Evolutionary conservation across 208 protist species (phyloP).

Genomic region (Angomonas deanei): DNA sequence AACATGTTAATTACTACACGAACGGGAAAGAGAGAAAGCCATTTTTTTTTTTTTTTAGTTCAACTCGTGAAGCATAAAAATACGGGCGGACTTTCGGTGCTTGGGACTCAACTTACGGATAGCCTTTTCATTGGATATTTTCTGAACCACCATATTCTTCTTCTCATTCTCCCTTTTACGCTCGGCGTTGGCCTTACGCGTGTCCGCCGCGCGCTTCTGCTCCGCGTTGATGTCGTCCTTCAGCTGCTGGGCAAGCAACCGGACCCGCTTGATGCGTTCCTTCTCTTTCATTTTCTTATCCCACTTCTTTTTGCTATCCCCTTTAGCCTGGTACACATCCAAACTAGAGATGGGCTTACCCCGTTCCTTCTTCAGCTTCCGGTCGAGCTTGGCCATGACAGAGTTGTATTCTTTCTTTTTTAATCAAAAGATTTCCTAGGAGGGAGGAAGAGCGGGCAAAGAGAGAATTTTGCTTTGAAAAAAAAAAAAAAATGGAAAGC

Average conservation of each 20-base stretch:
- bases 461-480: not conserved
- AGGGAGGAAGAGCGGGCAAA: too few species aligned
- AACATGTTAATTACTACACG: not conserved
- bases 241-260: conserved; percentile 57
- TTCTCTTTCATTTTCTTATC: conserved; percentile 79
- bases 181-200: conserved; percentile 77
- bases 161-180: conserved; percentile 82
- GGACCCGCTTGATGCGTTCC: conserved; percentile 49
- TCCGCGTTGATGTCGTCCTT: conserved; percentile 83
- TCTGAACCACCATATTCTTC: conserved; percentile 91
- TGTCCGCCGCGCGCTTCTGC: conserved; percentile 60
- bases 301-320: conserved; percentile 56
- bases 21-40: not conserved
- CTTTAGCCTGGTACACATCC: conserved; percentile 36
- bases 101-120: conserved; percentile 87
- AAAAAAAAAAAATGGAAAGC: conserved; percentile 4
- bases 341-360: conserved; percentile 51
- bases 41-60: not conserved
- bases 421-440: not conserved
- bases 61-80: conserved; percentile 88
- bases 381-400: conserved; percentile 71
- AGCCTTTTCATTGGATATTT: conserved; percentile 86
- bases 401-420: conserved; percentile 3
- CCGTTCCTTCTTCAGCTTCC: conserved; percentile 46
- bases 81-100: conserved; percentile 78